Base-by-base conservation (phyloP, 768 basidiomycete species). In the Mrakia blollopis region DNA sequence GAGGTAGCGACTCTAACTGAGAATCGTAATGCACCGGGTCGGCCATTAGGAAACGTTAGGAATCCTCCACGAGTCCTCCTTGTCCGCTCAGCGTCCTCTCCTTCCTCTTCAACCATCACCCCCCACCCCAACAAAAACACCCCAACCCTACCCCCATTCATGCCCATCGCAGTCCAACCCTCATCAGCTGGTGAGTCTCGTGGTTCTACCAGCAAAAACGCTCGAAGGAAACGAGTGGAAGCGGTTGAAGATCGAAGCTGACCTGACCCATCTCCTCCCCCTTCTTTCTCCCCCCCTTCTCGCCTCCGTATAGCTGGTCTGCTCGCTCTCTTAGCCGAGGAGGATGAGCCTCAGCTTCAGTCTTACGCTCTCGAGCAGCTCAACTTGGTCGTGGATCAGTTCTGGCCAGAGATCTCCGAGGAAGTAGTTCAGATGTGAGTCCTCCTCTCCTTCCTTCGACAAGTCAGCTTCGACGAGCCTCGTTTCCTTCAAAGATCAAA, bases 381-480 rank as follows among this genome's bases (percentile, higher is more conserved):
- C 73, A 91, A 89, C 81, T 85, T 88, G 23, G 88, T 98, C 63
- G 93, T 98, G 10, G 89, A 94, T 54, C 91, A 92, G 81, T 98
- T 98, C 84, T 99, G 97, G 97, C 91, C 96, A 67, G 97, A 99
- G 87, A 96, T 98, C 81, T 94, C 93, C 80, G 97, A 99, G 84
- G 89, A 92, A 82, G 91, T 98, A 81, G 88, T 91, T 47, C 85
- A 89, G 77, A 94, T 98, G 95, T 93, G 83, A 81, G 92, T 79
- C 86, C 9, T 30, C 14, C n/a, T 13, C 35, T 32, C 57, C 54
- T 57, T 18, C 44, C 65, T 35, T 39, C 37, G 21, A n/a, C 65
- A 41, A 9, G 44, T 44, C n/a, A n/a, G n/a, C n/a, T n/a, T n/a
- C n/a, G n/a, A n/a, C n/a, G n/a, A n/a, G n/a, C n/a, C n/a, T n/a